phyloP scores from a whole-genome alignment of 2,329 filamentous ascomycete species.

The Tolypocladium tundrense region DNA sequence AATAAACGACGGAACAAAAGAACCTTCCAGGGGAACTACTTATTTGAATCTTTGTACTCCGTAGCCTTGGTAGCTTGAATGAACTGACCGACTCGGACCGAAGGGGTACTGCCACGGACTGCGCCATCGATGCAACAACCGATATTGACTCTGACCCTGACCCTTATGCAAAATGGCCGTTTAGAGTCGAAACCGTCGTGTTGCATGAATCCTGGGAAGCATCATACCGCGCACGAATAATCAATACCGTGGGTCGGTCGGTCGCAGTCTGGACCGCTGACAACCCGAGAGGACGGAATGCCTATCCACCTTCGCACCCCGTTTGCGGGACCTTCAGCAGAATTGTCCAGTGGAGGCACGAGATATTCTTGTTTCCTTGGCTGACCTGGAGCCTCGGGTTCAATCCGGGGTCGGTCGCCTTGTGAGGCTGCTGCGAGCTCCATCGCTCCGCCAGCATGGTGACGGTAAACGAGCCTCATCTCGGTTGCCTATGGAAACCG shows the following conservation, averaged over 20 bases:
- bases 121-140: background rate
- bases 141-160: background rate
- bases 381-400: background rate
- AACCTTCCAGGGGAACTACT: background rate
- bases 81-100: background rate
- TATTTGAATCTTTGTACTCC: too few relatives aligned
- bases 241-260: background rate
- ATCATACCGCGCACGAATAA: background rate
- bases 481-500: background rate
- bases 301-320: background rate
- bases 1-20: background rate
- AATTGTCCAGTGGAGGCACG: background rate
- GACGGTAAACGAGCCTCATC: background rate
- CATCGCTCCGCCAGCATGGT: background rate
- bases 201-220: background rate
- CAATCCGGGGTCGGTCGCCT: background rate
- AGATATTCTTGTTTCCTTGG: background rate
- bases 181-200: background rate
- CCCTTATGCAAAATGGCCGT: background rate
- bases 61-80: background rate
- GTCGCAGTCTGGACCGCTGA: background rate
- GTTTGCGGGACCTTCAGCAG: background rate
- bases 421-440: background rate
- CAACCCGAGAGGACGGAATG: background rate
- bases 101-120: background rate